Conservation (phyloP, 306 rosid genomes). For the Senna siamea region DNA sequence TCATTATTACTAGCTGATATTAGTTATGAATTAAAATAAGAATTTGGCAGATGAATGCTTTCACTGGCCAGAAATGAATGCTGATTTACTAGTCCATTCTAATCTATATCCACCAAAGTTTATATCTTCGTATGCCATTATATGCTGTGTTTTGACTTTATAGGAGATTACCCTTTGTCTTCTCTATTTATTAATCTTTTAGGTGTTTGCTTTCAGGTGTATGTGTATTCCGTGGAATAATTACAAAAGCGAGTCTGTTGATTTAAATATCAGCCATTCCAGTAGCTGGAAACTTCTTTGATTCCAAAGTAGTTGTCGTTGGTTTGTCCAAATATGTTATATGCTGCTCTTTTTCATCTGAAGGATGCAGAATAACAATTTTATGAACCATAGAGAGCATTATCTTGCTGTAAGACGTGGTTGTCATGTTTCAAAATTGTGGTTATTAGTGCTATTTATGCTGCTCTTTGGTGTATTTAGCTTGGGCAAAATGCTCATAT, state of each 20-base stretch:
- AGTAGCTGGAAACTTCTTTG: no score
- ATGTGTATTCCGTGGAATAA: conserved; percentile 10
- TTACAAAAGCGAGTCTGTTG: no score
- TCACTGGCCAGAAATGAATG: neutral
- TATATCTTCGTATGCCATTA: neutral
- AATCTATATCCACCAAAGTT: neutral
- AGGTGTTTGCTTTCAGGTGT: neutral
- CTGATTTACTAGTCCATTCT: neutral
- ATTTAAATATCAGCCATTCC: no score
- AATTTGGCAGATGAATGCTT: neutral
- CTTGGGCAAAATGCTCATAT: neutral
- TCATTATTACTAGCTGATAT: neutral
- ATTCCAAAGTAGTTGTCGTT: no score
- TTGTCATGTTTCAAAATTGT: no score
- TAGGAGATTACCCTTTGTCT: conserved; percentile 9
- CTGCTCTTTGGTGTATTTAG: neutral
- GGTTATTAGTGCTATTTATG: neutral
- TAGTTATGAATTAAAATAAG: neutral
- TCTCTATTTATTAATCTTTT: neutral
- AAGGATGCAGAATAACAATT: no score
- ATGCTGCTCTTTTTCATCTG: no score
- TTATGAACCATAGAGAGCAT: no score
- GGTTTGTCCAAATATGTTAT: no score
- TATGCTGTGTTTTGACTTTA: neutral
- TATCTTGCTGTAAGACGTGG: no score